Evolutionary conservation across 208 protist species (phyloP), one percentile per base, ranked within the genome.

Genomic region (Sergeia podlipaevii): DNA sequence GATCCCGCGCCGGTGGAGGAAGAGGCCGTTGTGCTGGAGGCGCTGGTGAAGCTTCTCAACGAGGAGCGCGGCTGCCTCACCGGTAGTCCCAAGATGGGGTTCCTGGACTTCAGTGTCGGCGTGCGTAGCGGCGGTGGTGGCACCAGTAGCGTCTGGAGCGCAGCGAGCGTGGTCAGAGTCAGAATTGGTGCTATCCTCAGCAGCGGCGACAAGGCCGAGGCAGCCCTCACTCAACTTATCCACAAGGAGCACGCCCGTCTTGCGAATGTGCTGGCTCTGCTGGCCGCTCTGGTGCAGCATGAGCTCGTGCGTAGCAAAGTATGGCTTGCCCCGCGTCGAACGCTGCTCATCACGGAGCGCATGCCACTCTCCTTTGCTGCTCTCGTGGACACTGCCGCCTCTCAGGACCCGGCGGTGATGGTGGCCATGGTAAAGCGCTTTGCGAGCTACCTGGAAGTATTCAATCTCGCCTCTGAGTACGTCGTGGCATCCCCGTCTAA

Each of bases 381-480:
- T 29, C 60, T 80, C 38, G 51, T 80, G 33, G 62, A 76, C 21
- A 52, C 69, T 34, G 86, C 86, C 1, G 71, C 77, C 39, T 38
- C 48, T 28, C 71, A 85, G 74, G 77, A 84, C 54, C 80, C 82
- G 0, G 72, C 67, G 20, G 80, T 89, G 0, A 54, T 85, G 13
- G 64, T 94, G 15, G 71, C 86, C 5, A 72, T 94, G 66, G 74
- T 74, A 28, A 53, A 49, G 11, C 70, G 86, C 41, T 90, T 93
- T 60, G 41, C 79, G 24, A 77, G 70, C 49, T 56, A 66, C 39
- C 29, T 65, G 3, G 59, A 71, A 21, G 70, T 91, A 36, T 57
- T 69, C 23, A n/a, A 36, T 13, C 64, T 37, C 15, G 71, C 68
- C 8, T 64, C 70, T 34, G 46, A 28, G 33, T 45, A 53, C 32